These are phyloP conservation scores for Punctularia strigosozonata DNA, from an alignment of 768 basidiomycete genomes.

Conservation along the genomic window DNA sequence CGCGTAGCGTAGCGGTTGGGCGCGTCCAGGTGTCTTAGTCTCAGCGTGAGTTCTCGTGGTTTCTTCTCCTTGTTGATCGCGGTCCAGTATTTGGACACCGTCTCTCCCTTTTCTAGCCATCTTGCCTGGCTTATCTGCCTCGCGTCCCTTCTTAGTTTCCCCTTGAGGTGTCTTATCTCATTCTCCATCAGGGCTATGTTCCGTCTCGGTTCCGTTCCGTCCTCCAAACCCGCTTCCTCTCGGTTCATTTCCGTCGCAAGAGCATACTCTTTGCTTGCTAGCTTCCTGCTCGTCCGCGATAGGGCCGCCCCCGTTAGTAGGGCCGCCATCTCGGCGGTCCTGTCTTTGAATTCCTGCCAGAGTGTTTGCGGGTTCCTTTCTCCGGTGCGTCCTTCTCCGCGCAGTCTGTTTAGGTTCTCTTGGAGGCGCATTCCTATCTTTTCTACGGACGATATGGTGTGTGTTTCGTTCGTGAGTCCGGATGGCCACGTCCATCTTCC, in stretches of 20 bases:
- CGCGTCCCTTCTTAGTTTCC: background rate
- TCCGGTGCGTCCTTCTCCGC: background rate
- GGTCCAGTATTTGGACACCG: background rate
- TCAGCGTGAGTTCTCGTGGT: background rate
- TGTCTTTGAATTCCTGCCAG: background rate
- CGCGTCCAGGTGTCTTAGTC: background rate
- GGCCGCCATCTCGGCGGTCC: no score
- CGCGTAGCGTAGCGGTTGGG: background rate
- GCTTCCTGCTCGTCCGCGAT: no score
- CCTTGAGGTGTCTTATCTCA: background rate
- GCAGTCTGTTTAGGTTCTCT: background rate
- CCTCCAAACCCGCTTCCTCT: background rate
- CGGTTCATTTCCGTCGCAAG: no score
- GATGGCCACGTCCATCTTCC: constrained; percentile 3
- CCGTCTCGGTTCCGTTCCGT: background rate
- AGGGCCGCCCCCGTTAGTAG: no score
- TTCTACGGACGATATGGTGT: background rate
- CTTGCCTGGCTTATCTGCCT: background rate
- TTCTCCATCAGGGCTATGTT: background rate
- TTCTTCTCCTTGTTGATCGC: background rate
- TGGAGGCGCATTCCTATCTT: background rate
- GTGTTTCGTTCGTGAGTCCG: background rate
- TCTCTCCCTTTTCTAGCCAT: background rate
- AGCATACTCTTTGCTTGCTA: no score
- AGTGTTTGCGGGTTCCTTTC: background rate